Conservation (phyloP, 1,284 basidiomycete species). For the Cerioporus squamosus region DNA sequence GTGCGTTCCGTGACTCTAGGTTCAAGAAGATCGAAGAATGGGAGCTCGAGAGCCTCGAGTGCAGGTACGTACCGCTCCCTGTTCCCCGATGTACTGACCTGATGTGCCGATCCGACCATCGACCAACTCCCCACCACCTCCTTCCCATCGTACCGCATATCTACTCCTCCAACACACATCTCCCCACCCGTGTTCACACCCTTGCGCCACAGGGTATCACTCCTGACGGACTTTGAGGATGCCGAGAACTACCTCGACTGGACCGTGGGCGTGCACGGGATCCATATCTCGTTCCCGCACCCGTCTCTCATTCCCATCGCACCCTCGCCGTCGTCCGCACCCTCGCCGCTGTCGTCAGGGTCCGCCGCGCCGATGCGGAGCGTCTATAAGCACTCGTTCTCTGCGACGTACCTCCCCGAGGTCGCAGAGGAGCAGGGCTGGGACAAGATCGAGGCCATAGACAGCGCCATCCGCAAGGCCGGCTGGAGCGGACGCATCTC, state of each 20-base stretch:
- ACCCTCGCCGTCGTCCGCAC: constrained; percentile 58
- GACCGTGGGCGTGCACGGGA: constrained; percentile 91
- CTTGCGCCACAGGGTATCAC: constrained; percentile 67
- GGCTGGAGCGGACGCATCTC: constrained; percentile 86
- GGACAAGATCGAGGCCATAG: constrained; percentile 87
- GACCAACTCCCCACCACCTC: background rate
- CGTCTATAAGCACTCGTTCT: constrained; percentile 63
- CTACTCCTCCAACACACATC: background rate
- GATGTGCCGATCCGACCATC: constrained; percentile 9
- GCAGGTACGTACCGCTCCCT: constrained; percentile 63
- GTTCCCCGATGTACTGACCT: constrained; percentile 4
- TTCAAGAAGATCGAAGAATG: constrained; percentile 74
- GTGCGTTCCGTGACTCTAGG: constrained; percentile 74
- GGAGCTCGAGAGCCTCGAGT: constrained; percentile 84
- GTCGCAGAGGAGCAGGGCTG: constrained; percentile 93
- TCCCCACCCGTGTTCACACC: background rate
- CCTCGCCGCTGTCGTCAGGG: constrained; percentile 72
- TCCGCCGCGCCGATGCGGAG: constrained; percentile 55
- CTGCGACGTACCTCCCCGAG: constrained; percentile 95
- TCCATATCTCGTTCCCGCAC: constrained; percentile 86
- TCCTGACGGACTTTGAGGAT: constrained; percentile 92
- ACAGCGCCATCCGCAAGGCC: constrained; percentile 92
- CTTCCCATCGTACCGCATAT: background rate
- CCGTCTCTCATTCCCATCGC: constrained; percentile 60
- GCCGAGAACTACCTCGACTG: constrained; percentile 89